A percentile compares a stretch with the other conserved stretches of the same genome.
Evolutionary conservation across 768 basidiomycete genomes (phyloP).

Genomic region (Boletus subcaerulescens): DNA sequence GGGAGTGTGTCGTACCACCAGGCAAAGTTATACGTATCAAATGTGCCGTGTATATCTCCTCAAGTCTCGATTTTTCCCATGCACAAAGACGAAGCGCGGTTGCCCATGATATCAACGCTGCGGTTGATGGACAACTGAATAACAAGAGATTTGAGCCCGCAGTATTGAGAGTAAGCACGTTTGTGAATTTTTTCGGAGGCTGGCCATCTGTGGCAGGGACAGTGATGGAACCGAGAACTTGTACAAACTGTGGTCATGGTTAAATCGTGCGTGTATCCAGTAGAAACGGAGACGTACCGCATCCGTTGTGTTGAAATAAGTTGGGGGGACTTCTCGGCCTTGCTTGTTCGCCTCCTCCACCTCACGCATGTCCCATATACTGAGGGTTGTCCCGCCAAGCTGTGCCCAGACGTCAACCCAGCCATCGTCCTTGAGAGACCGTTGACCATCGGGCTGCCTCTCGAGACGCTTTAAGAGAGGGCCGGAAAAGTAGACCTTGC

Average conservation of each 20-base stretch:
- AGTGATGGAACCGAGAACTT: constrained; percentile 73
- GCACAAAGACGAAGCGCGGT: constrained; percentile 84
- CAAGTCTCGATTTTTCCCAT: constrained; percentile 93
- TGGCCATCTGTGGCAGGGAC: constrained; percentile 49
- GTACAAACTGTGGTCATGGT: constrained; percentile 56
- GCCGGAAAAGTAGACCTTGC: constrained; percentile 86
- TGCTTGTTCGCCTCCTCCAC: constrained; percentile 80
- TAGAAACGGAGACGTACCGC: constrained; percentile 53
- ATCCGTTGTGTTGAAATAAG: constrained; percentile 86
- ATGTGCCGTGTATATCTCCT: constrained; percentile 98
- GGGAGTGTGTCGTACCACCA: constrained; percentile 34
- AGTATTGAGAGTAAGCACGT: constrained; percentile 89
- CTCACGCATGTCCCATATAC: constrained; percentile 88
- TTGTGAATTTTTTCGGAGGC: constrained; percentile 59
- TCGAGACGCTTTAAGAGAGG: constrained; percentile 76
- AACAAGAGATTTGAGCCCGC: constrained; percentile 88
- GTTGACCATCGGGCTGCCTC: constrained; percentile 72
- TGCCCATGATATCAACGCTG: constrained; percentile 82
- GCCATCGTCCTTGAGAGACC: constrained; percentile 66
- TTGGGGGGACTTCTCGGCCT: constrained; percentile 80
- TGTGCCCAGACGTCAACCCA: constrained; percentile 91
- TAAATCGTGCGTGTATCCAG: not conserved
- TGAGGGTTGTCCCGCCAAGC: constrained; percentile 83
- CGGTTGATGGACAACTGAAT: constrained; percentile 78
- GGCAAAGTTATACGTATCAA: constrained; percentile 75